Base-by-base conservation (phyloP, 805 yeast species). In the Suhomyces vadensis region DNA sequence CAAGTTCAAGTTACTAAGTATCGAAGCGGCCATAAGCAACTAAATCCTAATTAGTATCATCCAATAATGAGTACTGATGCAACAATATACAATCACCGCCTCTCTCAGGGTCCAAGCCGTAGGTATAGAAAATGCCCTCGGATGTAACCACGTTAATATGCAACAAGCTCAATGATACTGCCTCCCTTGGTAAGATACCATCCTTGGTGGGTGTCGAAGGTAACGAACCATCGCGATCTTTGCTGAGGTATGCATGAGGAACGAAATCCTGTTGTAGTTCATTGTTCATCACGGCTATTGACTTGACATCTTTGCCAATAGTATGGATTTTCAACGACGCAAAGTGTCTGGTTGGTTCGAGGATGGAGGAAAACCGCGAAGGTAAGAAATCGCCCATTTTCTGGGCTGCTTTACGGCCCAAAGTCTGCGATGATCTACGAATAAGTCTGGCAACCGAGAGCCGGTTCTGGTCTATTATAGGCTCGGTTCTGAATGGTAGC, bases 31-130 rank as follows among this genome's bases (percentile, higher is more conserved):
- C 31, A 27, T 17, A 13, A 11, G n/a, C n/a, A 27, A 6, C 31
- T 14, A 29, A 14, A 14, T 5, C 19, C 20, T 33, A 33, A 20
- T 20, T 33, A 8, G 37, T 35, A 10, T 54, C 57, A 20, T 67
- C 74, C 23, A 69, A 56, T 33, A 85, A 67, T 5, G 84, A 75
- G 56, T 82, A 84, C 56, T 88, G 96, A 48, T 83, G 80, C 43
- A 87, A 68, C 48, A 89, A 68, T 31, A 85, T 79, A 65, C 98
- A 92, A 58, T 91, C 97, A 2, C 99, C 99, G 1, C 98, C 98
- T 42, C 91, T 67, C 48, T 84, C 95, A 0, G 94, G 83, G 49
- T 89, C 94, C 37, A 92, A 67, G 2, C 84, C 84, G 62, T 88
- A 92, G 40, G 85, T 87, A 55, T 84, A 85, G 52, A 87, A 85